Conservation (phyloP, 1,139 yeast genomes). For the Arxiozyma bovina region DNA sequence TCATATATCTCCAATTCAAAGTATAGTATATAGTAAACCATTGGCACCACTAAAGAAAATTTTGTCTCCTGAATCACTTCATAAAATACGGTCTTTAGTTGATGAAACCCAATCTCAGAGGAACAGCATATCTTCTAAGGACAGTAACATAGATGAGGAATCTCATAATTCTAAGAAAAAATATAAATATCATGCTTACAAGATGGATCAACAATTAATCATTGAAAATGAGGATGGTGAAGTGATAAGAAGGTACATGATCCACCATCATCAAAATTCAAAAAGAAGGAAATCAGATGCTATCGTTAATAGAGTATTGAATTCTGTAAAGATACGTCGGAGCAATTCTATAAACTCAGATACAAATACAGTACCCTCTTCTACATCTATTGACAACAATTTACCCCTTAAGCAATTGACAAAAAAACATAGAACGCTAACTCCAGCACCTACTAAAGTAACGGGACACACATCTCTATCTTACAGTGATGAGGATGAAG, state of each 20-base stretch:
- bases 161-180: conserved; percentile 6
- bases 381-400: not conserved
- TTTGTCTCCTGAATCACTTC: conserved; percentile 13
- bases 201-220: conserved; percentile 61
- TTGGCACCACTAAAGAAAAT: conserved; percentile 16
- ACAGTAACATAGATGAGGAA: not conserved
- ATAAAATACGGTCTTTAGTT: conserved; percentile 1
- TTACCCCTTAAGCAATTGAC: conserved; percentile 1
- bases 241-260: conserved; percentile 69
- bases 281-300: conserved; percentile 6
- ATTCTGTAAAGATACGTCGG: conserved; percentile 43
- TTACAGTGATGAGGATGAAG: conserved; percentile 5
- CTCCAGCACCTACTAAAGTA: conserved; percentile 8
- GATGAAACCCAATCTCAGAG: conserved; percentile 3
- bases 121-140: conserved; percentile 1
- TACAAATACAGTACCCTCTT: conserved; percentile 13
- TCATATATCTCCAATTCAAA: conserved; percentile 7
- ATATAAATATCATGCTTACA: conserved; percentile 45
- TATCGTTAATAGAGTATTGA: conserved; percentile 22
- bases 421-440: conserved; percentile 11
- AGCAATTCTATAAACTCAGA: conserved; percentile 5
- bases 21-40: conserved; percentile 17
- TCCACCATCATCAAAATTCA: conserved; percentile 42
- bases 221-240: conserved; percentile 93
- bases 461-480: conserved; percentile 2